phyloP scores from a whole-genome alignment of 2,329 filamentous ascomycete genomes.

The Talaromyces piceae region DNA sequence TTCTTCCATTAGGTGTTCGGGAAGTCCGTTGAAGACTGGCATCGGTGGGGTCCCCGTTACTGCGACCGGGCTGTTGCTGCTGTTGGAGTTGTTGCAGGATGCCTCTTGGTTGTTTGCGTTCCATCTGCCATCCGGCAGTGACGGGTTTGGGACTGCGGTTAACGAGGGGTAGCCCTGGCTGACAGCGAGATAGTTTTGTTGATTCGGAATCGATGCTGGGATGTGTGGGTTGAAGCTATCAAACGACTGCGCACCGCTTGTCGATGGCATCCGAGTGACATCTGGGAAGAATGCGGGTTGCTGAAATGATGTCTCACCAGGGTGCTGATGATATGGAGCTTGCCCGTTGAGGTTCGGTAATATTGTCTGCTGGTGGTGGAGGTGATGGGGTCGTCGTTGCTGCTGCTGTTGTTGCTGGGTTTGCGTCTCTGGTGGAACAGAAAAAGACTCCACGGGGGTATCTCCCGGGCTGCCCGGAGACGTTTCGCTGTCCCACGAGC shows the following conservation, averaged over 20 bases:
- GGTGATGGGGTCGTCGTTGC: constrained; percentile 7
- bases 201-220: not conserved
- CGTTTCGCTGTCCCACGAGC: constrained; percentile 35
- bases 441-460: not conserved
- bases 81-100: constrained; percentile 15
- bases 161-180: not conserved
- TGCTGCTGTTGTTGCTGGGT: not conserved
- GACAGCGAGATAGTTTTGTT: not conserved
- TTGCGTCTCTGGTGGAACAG: not conserved
- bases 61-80: constrained; percentile 19
- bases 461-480: constrained; percentile 14
- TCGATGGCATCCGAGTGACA: not conserved
- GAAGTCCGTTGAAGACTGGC: constrained; percentile 51
- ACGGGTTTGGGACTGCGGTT: not conserved
- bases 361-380: constrained; percentile 1
- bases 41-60: constrained; percentile 40
- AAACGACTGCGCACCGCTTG: not conserved
- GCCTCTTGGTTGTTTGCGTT: constrained; percentile 20
- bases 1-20: constrained; percentile 53
- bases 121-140: constrained; percentile 19
- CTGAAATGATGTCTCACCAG: not conserved
- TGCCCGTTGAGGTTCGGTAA: constrained; percentile 15
- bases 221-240: not conserved
- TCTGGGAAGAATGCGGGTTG: not conserved
- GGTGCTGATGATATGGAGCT: constrained; percentile 1